phyloP scores from a whole-genome alignment of 768 basidiomycete genomes.

The Xanthoconium stramineum region DNA sequence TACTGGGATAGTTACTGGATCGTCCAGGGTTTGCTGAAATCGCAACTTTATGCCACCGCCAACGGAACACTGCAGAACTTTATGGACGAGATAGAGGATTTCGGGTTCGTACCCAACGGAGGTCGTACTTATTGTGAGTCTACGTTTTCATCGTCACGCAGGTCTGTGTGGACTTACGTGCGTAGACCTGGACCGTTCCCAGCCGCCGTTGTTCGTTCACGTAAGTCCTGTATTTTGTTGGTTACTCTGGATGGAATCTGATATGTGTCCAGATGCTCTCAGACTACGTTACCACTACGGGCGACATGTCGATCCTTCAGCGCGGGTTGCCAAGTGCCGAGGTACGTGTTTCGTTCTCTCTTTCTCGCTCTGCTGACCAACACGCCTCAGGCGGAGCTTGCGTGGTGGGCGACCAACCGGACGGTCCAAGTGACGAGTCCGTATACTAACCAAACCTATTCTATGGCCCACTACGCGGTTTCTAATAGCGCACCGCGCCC shows the following conservation, averaged over 20 bases:
- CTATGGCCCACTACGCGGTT: conserved; percentile 71
- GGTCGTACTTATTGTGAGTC: conserved; percentile 83
- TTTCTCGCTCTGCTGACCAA: not conserved
- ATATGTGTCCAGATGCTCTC: conserved; percentile 65
- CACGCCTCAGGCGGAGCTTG: conserved; percentile 60
- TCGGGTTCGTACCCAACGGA: conserved; percentile 94
- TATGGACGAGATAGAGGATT: conserved; percentile 83
- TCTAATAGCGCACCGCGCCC: conserved; percentile 85
- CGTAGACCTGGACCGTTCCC: conserved; percentile 82
- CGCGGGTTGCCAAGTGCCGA: conserved; percentile 86
- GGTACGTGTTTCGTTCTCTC: conserved; percentile 35
- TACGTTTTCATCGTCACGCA: not conserved
- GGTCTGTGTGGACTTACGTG: not conserved
- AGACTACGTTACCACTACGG: conserved; percentile 72
- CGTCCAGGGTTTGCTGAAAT: conserved; percentile 79
- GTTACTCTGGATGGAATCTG: not conserved
- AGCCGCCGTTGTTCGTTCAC: conserved; percentile 86
- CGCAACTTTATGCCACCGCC: conserved; percentile 67
- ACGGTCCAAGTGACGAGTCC: conserved; percentile 66
- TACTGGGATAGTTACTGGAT: conserved; percentile 85
- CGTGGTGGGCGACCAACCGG: conserved; percentile 81
- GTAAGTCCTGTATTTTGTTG: conserved; percentile 34
- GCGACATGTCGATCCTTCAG: conserved; percentile 69
- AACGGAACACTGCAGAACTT: conserved; percentile 87
- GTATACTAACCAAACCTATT: conserved; percentile 61